Evolutionary conservation across 176 grass and related monocot species (phyloP), one percentile per base, ranked within the genome.

Genomic region (Hordeum marinum): DNA sequence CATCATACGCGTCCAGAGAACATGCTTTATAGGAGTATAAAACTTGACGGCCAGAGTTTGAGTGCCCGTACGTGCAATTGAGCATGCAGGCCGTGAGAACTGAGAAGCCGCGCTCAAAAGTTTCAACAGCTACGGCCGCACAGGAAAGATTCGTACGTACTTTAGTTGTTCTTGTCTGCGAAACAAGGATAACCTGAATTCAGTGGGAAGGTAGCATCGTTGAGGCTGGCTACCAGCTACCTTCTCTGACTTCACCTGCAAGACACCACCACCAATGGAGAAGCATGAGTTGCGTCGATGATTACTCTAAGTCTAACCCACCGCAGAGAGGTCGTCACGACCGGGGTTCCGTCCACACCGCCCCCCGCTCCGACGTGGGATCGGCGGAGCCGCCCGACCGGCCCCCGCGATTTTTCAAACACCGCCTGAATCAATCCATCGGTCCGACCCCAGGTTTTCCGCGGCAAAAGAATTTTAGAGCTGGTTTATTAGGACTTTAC

Each of bases 221-320:
- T 52, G 3, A 21, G 45, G 42, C 25, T 75, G 32, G 17, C 32
- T 26, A 11, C n/a, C 1, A 25, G 20, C 36, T 41, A 43, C 13
- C 23, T 20, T 34, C 24, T 12, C 0, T 34, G n/a, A 17, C 64
- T 20, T 72, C 86, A 40, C 7, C 31, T 9, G 41, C 29, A 73
- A 26, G 43, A 70, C 2, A 76, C 8, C 45, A 15, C 25, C 24
- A 31, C 24, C 34, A 68, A 60, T 57, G 83, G 71, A 78, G 79
- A 86, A 78, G 60, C 73, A 36, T 82, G 83, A 85, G 32, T 78
- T 82, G 20, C 69, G 50, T n/a, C 25, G 50, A 78, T 61, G 40
- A 82, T 59, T 32, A 65, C 18, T 60, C 11, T 26, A 78, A n/a
- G n/a, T 6, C n/a, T 68, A 77, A 63, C n/a, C 77, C 46, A 40